phyloP scores from a whole-genome alignment of 2,329 filamentous ascomycete genomes.

The Berkeleyomyces rouxiae region DNA sequence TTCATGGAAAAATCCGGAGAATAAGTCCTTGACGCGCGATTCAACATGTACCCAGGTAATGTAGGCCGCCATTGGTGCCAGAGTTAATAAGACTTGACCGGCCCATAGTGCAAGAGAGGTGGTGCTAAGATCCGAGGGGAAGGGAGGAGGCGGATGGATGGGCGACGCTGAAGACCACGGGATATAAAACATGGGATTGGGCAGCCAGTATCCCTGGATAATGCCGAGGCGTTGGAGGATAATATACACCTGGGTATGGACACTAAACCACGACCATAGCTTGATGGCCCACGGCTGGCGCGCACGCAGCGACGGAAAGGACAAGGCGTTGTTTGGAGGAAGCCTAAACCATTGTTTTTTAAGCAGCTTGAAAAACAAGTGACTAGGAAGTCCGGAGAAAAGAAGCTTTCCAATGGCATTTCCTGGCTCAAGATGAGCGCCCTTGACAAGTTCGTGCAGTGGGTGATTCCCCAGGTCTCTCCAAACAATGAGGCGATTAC shows the following conservation, averaged over 20 bases:
- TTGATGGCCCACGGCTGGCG: slow-evolving; percentile 5
- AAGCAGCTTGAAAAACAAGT: slow-evolving; percentile 19
- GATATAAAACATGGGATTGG: slow-evolving; percentile 33
- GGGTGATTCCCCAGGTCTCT: slow-evolving; percentile 28
- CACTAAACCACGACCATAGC: slow-evolving; percentile 10
- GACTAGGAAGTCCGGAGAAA: slow-evolving; percentile 26
- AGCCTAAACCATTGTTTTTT: slow-evolving; percentile 6
- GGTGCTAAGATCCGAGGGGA: slow-evolving; percentile 23
- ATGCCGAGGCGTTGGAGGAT: slow-evolving; percentile 36
- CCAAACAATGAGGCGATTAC: slow-evolving; percentile 37
- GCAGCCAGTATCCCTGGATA: slow-evolving; percentile 26
- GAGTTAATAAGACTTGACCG: slow-evolving; percentile 25
- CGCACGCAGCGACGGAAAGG: not conserved
- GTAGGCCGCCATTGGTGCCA: slow-evolving; percentile 32
- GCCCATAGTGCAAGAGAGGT: slow-evolving; percentile 28
- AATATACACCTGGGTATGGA: slow-evolving; percentile 35
- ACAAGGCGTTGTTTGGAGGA: not conserved
- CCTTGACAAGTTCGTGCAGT: slow-evolving; percentile 27
- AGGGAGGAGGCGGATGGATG: slow-evolving; percentile 29
- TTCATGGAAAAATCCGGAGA: not conserved
- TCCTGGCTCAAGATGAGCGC: slow-evolving; percentile 20
- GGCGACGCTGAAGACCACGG: slow-evolving; percentile 37
- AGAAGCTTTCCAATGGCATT: slow-evolving; percentile 21
- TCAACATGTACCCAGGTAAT: slow-evolving; percentile 25
- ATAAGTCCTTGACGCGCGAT: not conserved